Conservation (phyloP, 805 yeast genomes). For the Candida nitratophila region DNA sequence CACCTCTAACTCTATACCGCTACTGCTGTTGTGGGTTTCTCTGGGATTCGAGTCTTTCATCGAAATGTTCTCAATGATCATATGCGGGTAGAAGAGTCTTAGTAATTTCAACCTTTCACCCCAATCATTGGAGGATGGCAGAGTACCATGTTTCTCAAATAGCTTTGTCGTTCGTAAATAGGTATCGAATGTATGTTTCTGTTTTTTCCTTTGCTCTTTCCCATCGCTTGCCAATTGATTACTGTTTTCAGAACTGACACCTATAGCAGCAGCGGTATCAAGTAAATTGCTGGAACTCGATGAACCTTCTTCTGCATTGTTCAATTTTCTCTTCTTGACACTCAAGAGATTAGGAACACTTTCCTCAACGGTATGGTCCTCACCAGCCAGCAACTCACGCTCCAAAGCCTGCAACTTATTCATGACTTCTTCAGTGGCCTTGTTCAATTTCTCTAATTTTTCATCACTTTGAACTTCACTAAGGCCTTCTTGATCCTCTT, state of each 20-base stretch:
- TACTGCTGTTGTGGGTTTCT: too few species aligned
- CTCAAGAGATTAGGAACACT: background rate
- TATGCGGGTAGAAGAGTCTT: conserved; percentile 20
- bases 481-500: background rate
- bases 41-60: too few species aligned
- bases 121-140: conserved; percentile 23
- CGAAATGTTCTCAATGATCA: conserved; percentile 12
- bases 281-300: too few species aligned
- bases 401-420: background rate
- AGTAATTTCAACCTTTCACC: conserved; percentile 13
- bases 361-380: background rate
- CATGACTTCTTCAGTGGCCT: background rate
- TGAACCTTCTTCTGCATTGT: too few species aligned
- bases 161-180: conserved; percentile 12
- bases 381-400: background rate
- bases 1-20: too few species aligned
- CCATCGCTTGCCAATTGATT: background rate
- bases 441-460: background rate
- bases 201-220: background rate
- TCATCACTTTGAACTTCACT: background rate
- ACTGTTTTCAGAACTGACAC: too few species aligned
- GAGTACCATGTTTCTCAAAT: conserved; percentile 13
- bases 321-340: background rate
- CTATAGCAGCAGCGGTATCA: too few species aligned
- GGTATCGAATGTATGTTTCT: conserved; percentile 1